Evolutionary conservation across 73 alveolate genomes (phyloP).

Genomic region (Loxodes magnus): DNA sequence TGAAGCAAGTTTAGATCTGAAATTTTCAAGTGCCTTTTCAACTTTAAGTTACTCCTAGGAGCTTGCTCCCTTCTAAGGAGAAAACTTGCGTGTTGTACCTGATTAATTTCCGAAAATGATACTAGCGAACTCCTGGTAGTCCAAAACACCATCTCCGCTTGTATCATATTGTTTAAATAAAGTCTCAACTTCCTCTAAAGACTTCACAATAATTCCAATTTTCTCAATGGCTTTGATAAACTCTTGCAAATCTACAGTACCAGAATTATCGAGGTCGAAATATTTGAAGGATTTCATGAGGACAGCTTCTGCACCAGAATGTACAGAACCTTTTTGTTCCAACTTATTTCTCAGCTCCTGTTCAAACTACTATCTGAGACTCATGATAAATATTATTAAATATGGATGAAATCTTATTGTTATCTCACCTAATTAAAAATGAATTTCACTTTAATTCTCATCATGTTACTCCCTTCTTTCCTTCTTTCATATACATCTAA

Average conservation of each 20-base stretch:
- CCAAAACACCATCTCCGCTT: constrained; percentile 36
- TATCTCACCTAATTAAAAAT: no score
- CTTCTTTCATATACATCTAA: no score
- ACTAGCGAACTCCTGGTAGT: constrained; percentile 43
- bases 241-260: constrained; percentile 52
- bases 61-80: constrained; percentile 6
- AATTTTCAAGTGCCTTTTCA: constrained; percentile 21
- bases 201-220: no score
- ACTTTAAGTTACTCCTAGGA: constrained; percentile 12
- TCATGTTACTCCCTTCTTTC: no score
- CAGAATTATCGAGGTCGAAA: constrained; percentile 70
- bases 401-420: no score
- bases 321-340: constrained; percentile 42
- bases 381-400: no score
- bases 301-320: constrained; percentile 63
- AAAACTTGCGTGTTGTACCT: constrained; percentile 2
- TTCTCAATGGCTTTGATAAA: constrained; percentile 66
- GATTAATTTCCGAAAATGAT: constrained; percentile 21
- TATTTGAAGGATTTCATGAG: constrained; percentile 72
- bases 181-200: constrained; percentile 13
- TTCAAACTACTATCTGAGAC: no score
- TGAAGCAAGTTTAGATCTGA: constrained; percentile 19
- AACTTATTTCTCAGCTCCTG: constrained; percentile 66
- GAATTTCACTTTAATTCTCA: no score
- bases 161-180: constrained; percentile 28